Base-by-base conservation (phyloP, 2,329 filamentous ascomycete species). In the Tolypocladium paradoxum region DNA sequence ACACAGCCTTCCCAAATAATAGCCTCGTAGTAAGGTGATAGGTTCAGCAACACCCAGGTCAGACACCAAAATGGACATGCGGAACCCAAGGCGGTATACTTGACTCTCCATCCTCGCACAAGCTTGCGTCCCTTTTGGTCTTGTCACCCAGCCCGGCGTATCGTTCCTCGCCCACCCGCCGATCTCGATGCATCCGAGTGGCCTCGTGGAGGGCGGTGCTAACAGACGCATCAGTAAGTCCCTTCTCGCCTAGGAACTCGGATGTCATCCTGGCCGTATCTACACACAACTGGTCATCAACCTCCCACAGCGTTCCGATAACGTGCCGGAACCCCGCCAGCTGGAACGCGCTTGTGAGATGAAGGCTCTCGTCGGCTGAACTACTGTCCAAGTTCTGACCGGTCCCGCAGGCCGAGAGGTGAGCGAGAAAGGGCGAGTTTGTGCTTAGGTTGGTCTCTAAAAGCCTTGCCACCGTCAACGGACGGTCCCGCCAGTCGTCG, bases 221-320 rank as follows among this genome's bases (percentile, higher is more conserved):
- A 11, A 59, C 54, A 6, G 49, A 48, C 1, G 37, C 48, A 37
- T 57, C 54, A 3, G 7, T 40, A n/a, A 57, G 31, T 6, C 54
- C 55, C 18, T 48, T 46, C 0, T 48, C 52, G 9, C 46, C 3
- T 16, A 58, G 16, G 12, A 20, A 37, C 51, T 63, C 56, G 51
- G 69, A 71, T 0, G 61, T 35, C 2, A 57, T 48, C 37, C 50
- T 62, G 0, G 69, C 65, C 27, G 68, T 54, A 2, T 68, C 60
- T 0, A 69, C 60, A 50, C 63, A 70, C 2, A 54, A 9, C 18
- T 54, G 47, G 52, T 75, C 70, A 5, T 59, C 54, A 0, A 71
- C 67, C 5, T 65, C 56, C 73, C 70, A 75, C 0, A 74, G 58
- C 0, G 70, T 69, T 0, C 72, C 71, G 47, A 76, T 58, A 6